A percentile compares a stretch with the other conserved stretches of the same genome.
Conservation (phyloP, 2,329 filamentous ascomycete genomes). For the Stylonectria norvegica region DNA sequence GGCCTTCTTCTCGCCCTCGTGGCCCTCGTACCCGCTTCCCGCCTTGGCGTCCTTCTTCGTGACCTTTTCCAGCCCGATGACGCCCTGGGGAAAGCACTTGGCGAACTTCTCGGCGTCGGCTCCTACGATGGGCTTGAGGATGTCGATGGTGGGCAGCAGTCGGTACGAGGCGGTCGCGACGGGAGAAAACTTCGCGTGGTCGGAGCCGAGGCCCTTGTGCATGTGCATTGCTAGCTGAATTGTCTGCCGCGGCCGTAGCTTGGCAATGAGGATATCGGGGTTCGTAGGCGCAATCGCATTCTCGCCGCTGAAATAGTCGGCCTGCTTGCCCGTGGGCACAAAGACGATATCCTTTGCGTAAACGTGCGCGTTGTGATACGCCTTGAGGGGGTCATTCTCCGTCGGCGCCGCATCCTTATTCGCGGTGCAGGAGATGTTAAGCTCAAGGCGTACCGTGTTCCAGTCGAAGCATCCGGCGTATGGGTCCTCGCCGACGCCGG, state of each 20-base stretch:
- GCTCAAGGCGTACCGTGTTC: constrained; percentile 79
- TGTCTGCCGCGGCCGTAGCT: constrained; percentile 85
- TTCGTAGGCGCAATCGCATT: constrained; percentile 73
- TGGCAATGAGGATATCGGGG: constrained; percentile 90
- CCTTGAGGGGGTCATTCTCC: constrained; percentile 77
- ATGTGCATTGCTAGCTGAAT: constrained; percentile 88
- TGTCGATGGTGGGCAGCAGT: constrained; percentile 82
- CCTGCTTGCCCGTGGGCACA: constrained; percentile 70
- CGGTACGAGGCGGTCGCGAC: constrained; percentile 94
- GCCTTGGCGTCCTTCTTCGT: constrained; percentile 61
- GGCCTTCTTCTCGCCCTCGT: constrained; percentile 78
- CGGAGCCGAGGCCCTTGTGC: constrained; percentile 87
- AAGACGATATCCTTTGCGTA: constrained; percentile 78
- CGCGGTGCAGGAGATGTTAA: constrained; percentile 77
- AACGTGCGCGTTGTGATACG: constrained; percentile 82
- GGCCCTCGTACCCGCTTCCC: constrained; percentile 66
- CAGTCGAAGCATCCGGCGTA: constrained; percentile 66
- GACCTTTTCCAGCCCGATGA: constrained; percentile 75
- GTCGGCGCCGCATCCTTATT: constrained; percentile 67
- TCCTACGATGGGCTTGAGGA: constrained; percentile 78
- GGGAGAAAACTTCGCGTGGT: constrained; percentile 96
- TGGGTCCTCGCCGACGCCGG: constrained; percentile 58
- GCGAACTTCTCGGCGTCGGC: constrained; percentile 85
- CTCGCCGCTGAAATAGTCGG: constrained; percentile 63
- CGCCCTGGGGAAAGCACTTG: constrained; percentile 82